A percentile compares a stretch with the other conserved stretches of the same genome.
Evolutionary conservation across 2,329 filamentous ascomycete genomes (phyloP).

Genomic region (Diaporthe batatas): DNA sequence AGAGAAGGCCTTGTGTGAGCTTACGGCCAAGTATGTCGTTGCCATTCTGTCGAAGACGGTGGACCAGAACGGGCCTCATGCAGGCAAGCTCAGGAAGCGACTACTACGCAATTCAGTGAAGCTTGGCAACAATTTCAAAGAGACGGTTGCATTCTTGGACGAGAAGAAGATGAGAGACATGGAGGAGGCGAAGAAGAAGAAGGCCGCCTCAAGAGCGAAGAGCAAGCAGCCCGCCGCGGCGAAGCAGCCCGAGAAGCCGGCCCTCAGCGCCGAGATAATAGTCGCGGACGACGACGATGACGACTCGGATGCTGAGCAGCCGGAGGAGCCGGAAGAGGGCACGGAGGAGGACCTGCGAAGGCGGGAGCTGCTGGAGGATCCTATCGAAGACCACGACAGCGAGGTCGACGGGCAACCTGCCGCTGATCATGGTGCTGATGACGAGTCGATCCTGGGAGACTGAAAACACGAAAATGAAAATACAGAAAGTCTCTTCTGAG

Average conservation of each 20-base stretch:
- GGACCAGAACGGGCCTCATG: constrained; percentile 71
- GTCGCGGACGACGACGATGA: constrained; percentile 58
- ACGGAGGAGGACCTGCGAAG: constrained; percentile 69
- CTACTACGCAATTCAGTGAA: constrained; percentile 83
- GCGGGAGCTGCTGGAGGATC: constrained; percentile 66
- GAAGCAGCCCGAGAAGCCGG: constrained; percentile 49
- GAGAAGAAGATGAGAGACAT: constrained; percentile 69
- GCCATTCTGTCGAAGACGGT: constrained; percentile 82
- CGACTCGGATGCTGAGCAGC: constrained; percentile 56
- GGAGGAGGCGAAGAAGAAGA: constrained; percentile 56
- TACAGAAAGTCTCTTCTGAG: constrained; percentile 32
- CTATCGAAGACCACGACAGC: constrained; percentile 51
- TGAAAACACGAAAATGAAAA: constrained; percentile 46
- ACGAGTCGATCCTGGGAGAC: constrained; percentile 62
- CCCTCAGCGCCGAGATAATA: constrained; percentile 60
- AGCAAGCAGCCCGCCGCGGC: constrained; percentile 52
- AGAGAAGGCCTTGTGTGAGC: constrained; percentile 87
- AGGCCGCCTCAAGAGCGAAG: constrained; percentile 51
- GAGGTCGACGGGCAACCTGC: constrained; percentile 54
- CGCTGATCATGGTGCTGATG: constrained; percentile 56
- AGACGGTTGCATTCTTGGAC: constrained; percentile 85
- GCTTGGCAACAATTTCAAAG: constrained; percentile 87
- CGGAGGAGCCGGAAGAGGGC: constrained; percentile 68
- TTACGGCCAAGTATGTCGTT: constrained; percentile 87
- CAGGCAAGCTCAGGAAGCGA: constrained; percentile 76